A percentile compares a stretch with the other conserved stretches of the same genome.
Evolutionary conservation across 768 basidiomycete genomes (phyloP).

Genomic region (Lentinus brumalis): DNA sequence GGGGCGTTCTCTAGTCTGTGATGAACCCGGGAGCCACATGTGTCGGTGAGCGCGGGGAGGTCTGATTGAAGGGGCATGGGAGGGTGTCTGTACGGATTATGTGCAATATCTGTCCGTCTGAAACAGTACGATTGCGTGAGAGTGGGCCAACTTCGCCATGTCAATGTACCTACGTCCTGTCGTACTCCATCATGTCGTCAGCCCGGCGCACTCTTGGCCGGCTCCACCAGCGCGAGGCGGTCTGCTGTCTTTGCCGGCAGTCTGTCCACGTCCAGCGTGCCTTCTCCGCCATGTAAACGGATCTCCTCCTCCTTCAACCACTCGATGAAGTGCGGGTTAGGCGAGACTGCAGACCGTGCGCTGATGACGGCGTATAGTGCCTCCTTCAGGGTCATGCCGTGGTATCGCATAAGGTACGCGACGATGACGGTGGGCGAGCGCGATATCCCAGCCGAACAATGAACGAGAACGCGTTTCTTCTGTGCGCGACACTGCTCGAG

Average conservation of each 20-base stretch:
- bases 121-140: too few species aligned
- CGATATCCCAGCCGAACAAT: slow-evolving; percentile 48
- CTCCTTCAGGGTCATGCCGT: slow-evolving; percentile 38
- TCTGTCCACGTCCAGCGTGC: slow-evolving; percentile 38
- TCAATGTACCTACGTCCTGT: too few species aligned
- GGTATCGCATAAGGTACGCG: slow-evolving; percentile 43
- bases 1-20: too few species aligned
- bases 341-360: slow-evolving; percentile 39
- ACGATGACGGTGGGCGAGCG: slow-evolving; percentile 46
- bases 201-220: too few species aligned
- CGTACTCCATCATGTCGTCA: too few species aligned
- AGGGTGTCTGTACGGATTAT: too few species aligned
- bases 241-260: slow-evolving; percentile 38
- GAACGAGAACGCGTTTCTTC: slow-evolving; percentile 40
- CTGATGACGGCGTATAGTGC: slow-evolving; percentile 40
- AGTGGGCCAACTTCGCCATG: too few species aligned
- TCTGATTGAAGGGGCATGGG: too few species aligned
- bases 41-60: too few species aligned
- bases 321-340: slow-evolving; percentile 45
- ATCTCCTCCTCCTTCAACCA: slow-evolving; percentile 40
- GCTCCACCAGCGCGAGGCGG: slow-evolving; percentile 33
- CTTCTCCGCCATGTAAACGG: slow-evolving; percentile 24
- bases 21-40: too few species aligned
- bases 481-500: slow-evolving; percentile 11
- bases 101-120: too few species aligned